phyloP scores from a whole-genome alignment of 257 asterid species.

The Avicennia marina region DNA sequence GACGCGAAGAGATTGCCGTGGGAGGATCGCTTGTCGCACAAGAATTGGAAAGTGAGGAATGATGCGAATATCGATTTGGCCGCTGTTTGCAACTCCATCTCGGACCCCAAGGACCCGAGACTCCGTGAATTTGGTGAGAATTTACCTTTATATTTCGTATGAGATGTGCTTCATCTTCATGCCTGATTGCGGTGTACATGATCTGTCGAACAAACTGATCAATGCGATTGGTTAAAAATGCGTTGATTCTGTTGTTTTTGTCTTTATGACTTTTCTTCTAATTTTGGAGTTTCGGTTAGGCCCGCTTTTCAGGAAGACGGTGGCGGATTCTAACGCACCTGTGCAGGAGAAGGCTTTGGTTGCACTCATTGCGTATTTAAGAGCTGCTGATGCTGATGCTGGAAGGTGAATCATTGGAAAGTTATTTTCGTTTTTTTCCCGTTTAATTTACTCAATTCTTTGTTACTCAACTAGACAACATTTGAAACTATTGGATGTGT shows the following conservation, averaged over 20 bases:
- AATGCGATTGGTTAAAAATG: conserved; percentile 26
- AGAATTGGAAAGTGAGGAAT: conserved; percentile 99
- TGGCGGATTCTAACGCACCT: conserved; percentile 93
- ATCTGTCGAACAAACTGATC: conserved; percentile 27
- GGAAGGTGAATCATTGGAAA: conserved; percentile 58
- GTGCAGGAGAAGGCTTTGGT: conserved; percentile 99
- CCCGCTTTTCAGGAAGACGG: conserved; percentile 69
- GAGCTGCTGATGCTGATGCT: conserved; percentile 93
- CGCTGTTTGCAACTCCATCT: conserved; percentile 71
- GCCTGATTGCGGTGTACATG: conserved; percentile 22
- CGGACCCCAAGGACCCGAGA: conserved; percentile 97
- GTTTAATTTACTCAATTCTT: background rate
- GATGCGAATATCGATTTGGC: conserved; percentile 97
- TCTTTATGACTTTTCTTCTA: conserved; percentile 17
- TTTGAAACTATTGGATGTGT: background rate
- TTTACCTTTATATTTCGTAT: conserved; percentile 15
- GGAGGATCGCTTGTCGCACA: conserved; percentile 95
- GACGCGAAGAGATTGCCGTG: conserved; percentile 97
- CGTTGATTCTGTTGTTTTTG: background rate
- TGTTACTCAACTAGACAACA: background rate
- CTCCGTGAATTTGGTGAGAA: conserved; percentile 90
- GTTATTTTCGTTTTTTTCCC: conserved; percentile 4
- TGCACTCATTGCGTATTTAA: conserved; percentile 86
- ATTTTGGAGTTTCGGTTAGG: conserved; percentile 39
- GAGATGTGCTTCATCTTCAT: conserved; percentile 50